Conservation (phyloP, 441 rosid species). For the Populus hybrid region DNA sequence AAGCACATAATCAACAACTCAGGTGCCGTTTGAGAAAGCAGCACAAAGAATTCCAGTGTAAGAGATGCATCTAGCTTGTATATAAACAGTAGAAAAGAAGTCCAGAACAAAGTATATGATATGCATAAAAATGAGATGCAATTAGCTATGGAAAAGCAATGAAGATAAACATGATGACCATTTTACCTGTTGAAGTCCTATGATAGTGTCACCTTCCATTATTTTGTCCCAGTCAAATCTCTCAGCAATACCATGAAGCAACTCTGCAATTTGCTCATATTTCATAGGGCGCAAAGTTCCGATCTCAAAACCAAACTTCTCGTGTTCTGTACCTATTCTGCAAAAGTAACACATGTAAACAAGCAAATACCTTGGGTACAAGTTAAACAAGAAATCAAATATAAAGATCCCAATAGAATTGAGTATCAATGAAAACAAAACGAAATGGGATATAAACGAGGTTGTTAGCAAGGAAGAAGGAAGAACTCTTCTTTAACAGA, state of each 20-base stretch:
- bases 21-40: not conserved
- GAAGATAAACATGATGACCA: conserved; percentile 4
- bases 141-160: not conserved
- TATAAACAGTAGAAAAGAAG: conserved; percentile 10
- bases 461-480: not conserved
- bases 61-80: conserved; percentile 5
- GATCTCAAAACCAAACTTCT: conserved; percentile 93
- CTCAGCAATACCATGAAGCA: conserved; percentile 90
- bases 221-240: conserved; percentile 98
- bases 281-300: conserved; percentile 80
- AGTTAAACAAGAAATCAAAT: conserved; percentile 1
- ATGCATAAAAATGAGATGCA: not conserved
- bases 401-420: not conserved
- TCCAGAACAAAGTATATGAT: not conserved
- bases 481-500: not conserved
- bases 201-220: conserved; percentile 82
- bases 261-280: conserved; percentile 87
- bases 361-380: conserved; percentile 13
- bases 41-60: not conserved
- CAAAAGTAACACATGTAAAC: conserved; percentile 22
- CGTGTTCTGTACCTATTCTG: conserved; percentile 99
- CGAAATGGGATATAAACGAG: not conserved
- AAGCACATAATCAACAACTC: not conserved
- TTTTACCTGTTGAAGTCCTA: conserved; percentile 89
- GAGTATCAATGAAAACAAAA: not conserved